Evolutionary conservation across 768 basidiomycete genomes (phyloP).

Genomic region (Termitomyces sp.): DNA sequence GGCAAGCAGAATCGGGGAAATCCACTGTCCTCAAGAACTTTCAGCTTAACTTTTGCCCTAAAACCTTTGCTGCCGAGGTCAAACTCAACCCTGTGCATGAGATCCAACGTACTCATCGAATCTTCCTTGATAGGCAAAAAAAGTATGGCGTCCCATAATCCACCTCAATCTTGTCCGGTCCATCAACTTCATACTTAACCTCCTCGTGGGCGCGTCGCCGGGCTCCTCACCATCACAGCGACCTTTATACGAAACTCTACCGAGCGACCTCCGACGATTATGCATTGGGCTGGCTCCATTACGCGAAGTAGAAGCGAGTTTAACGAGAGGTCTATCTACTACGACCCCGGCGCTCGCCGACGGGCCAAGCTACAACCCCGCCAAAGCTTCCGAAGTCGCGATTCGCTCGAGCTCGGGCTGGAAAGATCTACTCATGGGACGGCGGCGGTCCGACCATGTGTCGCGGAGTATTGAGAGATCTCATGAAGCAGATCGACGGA

Average conservation of each 20-base stretch:
- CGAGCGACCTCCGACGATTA: conserved; percentile 35
- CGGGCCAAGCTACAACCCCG: conserved; percentile 25
- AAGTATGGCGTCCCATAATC: conserved; percentile 60
- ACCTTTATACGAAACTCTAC: conserved; percentile 17
- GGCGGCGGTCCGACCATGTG: conserved; percentile 20
- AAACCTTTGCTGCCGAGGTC: conserved; percentile 51
- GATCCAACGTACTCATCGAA: neutral
- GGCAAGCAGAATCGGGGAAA: conserved; percentile 66
- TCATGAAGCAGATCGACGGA: conserved; percentile 38
- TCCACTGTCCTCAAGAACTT: conserved; percentile 65
- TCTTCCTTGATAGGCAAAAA: conserved; percentile 27
- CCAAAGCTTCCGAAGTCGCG: conserved; percentile 39
- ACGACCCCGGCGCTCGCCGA: conserved; percentile 8
- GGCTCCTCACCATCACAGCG: conserved; percentile 12
- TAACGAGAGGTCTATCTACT: conserved; percentile 38
- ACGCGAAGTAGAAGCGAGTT: conserved; percentile 46
- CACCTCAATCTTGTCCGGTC: conserved; percentile 62
- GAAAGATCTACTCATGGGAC: conserved; percentile 37
- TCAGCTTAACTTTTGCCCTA: conserved; percentile 54
- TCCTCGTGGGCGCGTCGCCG: conserved; percentile 18
- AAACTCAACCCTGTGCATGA: neutral
- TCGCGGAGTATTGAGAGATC: conserved; percentile 9
- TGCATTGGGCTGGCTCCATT: conserved; percentile 49
- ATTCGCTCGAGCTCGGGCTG: conserved; percentile 44
- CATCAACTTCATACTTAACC: conserved; percentile 32